A percentile compares a stretch with the other conserved stretches of the same genome.
These are phyloP conservation scores for Pestalotiopsis sp. DNA, from an alignment of 2,329 filamentous ascomycete genomes.

Conservation along the genomic window DNA sequence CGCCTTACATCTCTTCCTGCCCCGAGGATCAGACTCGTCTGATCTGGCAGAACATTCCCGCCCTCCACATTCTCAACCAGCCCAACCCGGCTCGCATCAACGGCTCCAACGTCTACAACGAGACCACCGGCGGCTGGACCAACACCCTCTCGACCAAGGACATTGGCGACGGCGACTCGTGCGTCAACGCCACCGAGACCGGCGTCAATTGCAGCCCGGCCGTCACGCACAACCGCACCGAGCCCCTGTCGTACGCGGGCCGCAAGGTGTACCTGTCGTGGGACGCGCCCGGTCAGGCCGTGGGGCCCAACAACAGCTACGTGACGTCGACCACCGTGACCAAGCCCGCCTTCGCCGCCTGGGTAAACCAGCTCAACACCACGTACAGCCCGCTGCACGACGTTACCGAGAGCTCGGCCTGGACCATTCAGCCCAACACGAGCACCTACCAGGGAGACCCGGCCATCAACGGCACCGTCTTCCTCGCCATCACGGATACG, in stretches of 20 bases:
- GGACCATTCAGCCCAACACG: slow-evolving; percentile 71
- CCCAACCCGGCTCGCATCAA: slow-evolving; percentile 71
- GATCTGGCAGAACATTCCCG: slow-evolving; percentile 83
- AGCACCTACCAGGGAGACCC: slow-evolving; percentile 68
- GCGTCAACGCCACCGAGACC: slow-evolving; percentile 54
- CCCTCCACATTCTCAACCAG: slow-evolving; percentile 71
- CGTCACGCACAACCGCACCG: slow-evolving; percentile 67
- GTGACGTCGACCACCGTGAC: slow-evolving; percentile 63
- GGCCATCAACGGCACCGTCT: slow-evolving; percentile 76
- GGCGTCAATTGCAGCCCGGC: slow-evolving; percentile 61
- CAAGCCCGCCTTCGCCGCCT: slow-evolving; percentile 66
- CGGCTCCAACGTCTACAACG: slow-evolving; percentile 60
- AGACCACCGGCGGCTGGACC: slow-evolving; percentile 61
- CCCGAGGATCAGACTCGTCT: slow-evolving; percentile 72
- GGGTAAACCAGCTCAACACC: slow-evolving; percentile 75
- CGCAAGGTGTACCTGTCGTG: slow-evolving; percentile 70
- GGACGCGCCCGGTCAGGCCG: slow-evolving; percentile 66
- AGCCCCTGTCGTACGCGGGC: slow-evolving; percentile 73
- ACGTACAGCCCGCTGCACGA: slow-evolving; percentile 67
- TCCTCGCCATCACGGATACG: slow-evolving; percentile 71
- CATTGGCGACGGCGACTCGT: slow-evolving; percentile 47
- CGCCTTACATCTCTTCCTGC: slow-evolving; percentile 78
- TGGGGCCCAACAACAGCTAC: slow-evolving; percentile 84
- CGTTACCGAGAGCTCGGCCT: slow-evolving; percentile 55
- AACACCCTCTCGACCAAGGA: slow-evolving; percentile 53